Conservation (phyloP, 208 protist species). For the Tritrichomonas musculus region DNA sequence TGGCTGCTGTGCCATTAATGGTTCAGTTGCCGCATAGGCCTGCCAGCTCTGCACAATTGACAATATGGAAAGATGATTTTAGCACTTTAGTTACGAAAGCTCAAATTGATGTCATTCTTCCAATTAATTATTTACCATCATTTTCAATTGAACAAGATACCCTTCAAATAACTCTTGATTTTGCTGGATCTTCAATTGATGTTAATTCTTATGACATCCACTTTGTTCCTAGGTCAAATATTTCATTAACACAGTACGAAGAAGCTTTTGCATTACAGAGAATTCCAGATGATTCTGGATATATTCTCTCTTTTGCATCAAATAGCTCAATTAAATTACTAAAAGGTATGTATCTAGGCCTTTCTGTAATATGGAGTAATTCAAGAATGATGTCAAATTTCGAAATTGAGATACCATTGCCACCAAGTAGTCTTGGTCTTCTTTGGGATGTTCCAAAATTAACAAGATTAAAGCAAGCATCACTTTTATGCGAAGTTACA, state of each 20-base stretch:
- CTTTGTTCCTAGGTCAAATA: background rate
- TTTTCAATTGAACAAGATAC: background rate
- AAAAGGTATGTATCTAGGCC: background rate
- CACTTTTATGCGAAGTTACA: background rate
- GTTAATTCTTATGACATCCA: background rate
- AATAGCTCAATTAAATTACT: background rate
- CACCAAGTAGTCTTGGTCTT: background rate
- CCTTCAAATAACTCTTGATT: background rate
- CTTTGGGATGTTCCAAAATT: background rate
- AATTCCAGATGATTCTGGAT: background rate
- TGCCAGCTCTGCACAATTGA: background rate
- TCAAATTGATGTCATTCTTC: background rate
- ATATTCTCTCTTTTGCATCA: background rate
- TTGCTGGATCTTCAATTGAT: background rate
- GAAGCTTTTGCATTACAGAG: background rate
- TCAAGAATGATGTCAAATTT: background rate
- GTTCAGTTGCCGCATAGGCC: background rate
- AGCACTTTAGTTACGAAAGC: background rate
- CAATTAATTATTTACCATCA: background rate
- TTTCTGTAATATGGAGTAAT: background rate
- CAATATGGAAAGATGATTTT: background rate
- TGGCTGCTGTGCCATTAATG: background rate
- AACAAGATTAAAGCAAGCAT: background rate
- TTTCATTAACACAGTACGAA: background rate
- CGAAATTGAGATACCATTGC: background rate